Percentiles rank a stretch among this genome's conserved stretches.
Evolutionary conservation across 106 monocot species (phyloP).

Genomic region (Posidonia australis): DNA sequence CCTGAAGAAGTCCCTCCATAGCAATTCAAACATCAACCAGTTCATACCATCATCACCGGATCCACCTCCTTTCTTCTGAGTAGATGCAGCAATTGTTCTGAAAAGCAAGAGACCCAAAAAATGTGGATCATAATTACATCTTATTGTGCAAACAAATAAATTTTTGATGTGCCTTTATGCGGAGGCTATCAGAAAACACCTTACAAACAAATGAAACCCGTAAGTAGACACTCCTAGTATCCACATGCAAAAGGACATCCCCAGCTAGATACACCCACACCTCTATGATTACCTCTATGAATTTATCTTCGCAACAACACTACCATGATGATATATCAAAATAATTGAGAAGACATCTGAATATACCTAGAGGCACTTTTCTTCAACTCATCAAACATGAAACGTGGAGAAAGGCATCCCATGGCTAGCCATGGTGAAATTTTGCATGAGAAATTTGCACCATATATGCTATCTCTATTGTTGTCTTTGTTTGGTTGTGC

Average conservation of each 20-base stretch:
- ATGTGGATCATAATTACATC: not conserved
- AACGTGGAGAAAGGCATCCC: slow-evolving; percentile 96
- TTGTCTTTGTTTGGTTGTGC: slow-evolving; percentile 51
- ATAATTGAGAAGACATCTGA: not conserved
- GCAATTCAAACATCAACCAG: slow-evolving; percentile 89
- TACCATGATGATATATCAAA: not conserved
- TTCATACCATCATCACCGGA: slow-evolving; percentile 49
- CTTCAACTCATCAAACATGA: slow-evolving; percentile 88
- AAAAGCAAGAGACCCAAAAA: slow-evolving; percentile 2
- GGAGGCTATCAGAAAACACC: too few relatives aligned
- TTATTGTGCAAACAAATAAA: not conserved
- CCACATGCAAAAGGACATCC: too few relatives aligned
- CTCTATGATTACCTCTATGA: too few relatives aligned
- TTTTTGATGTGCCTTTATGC: not conserved
- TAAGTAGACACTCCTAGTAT: too few relatives aligned
- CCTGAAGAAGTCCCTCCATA: slow-evolving; percentile 99
- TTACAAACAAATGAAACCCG: too few relatives aligned
- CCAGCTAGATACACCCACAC: too few relatives aligned
- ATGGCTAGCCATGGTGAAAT: slow-evolving; percentile 95
- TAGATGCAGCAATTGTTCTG: slow-evolving; percentile 36
- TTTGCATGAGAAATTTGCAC: slow-evolving; percentile 99
- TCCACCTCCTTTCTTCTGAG: slow-evolving; percentile 24
- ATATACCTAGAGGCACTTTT: slow-evolving; percentile 65
- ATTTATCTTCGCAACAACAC: not conserved
- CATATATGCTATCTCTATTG: slow-evolving; percentile 68